Base-by-base conservation (phyloP, 116 monocot species). In the Posidonia oceanica region DNA sequence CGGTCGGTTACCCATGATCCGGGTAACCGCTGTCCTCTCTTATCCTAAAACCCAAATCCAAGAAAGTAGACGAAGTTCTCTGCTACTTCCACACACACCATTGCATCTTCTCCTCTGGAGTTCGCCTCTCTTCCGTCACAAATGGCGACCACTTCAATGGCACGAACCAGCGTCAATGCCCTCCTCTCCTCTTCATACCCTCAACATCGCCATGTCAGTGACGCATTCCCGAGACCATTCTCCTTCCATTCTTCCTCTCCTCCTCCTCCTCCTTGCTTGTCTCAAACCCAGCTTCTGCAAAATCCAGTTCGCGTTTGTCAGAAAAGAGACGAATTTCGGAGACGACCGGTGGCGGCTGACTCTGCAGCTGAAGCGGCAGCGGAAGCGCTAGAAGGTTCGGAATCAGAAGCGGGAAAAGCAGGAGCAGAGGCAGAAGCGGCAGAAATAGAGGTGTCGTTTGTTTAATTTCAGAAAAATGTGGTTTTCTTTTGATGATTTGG, bases 391-490 rank as follows among this genome's bases (percentile, higher is more conserved):
- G 55, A 7, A 17, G 72, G 69, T 36, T 3, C 29, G 42, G 42
- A 29, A 15, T 14, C 63, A 17, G 52, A 75, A 21, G 62, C 6
- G 15, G 73, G 36, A 38, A 42, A 18, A 36, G 60, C 39, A 36
- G 72, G 61, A 12, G 11, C 3, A 12, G 42, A 18, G 17, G 60
- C 39, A 36, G 72, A 72, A 12, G 11, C 48, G 48, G 42, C 39
- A 16, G 61, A 61, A 21, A 61, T 61, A 61, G 60, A 75, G 59
- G 63, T 63, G 52, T 14, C 1, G 23, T 69, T 61, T 75, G 7
- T 67, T 75, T 68, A 11, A 14, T 23, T 6, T 61, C n/a, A 16
- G 12, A 36, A 37, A 5, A 38, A 11, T 10, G 7, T 53, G 36
- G n/a, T 12, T 73, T 54, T 52, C 36, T 41, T 73, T 63, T 64